Percentiles rank a stretch among this genome's conserved stretches.
Evolutionary conservation across 495 filamentous ascomycete genomes (phyloP).

Genomic region (Trypethelium eluteriae): DNA sequence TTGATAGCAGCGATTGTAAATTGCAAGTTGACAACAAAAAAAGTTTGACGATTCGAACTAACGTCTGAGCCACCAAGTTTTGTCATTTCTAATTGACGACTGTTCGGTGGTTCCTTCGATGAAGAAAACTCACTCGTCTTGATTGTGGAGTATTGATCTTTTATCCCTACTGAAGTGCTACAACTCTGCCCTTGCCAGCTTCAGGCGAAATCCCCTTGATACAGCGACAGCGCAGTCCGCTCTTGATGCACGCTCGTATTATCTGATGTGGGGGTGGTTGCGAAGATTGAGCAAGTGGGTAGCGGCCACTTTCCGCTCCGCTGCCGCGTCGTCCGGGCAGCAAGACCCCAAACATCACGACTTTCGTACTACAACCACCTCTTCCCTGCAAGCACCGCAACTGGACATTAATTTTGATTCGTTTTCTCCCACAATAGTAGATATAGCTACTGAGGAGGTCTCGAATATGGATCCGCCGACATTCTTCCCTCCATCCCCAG

Average conservation of each 20-base stretch:
- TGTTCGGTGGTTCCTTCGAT: neutral
- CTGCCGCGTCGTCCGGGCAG: conserved; percentile 2
- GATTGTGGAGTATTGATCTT: neutral
- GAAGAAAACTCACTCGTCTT: neutral
- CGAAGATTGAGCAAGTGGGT: neutral
- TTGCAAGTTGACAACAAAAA: neutral
- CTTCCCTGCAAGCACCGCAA: conserved; percentile 4
- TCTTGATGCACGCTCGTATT: no score
- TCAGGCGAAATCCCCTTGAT: no score
- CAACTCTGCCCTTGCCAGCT: no score
- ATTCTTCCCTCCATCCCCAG: conserved; percentile 33
- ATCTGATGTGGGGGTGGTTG: neutral
- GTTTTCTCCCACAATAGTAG: neutral
- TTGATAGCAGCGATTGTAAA: neutral
- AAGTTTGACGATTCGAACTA: neutral
- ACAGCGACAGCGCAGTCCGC: no score
- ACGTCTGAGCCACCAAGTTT: neutral
- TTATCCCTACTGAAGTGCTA: no score
- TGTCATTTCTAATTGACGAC: neutral
- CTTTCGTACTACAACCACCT: conserved; percentile 1
- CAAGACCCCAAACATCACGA: conserved; percentile 13
- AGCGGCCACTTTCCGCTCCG: neutral
- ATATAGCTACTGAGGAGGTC: neutral
- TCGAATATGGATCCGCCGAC: conserved; percentile 5
- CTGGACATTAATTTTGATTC: neutral